Evolutionary conservation across 192 early-diverging fungal genomes (phyloP).

Genomic region (Entophlyctis luteolus): DNA sequence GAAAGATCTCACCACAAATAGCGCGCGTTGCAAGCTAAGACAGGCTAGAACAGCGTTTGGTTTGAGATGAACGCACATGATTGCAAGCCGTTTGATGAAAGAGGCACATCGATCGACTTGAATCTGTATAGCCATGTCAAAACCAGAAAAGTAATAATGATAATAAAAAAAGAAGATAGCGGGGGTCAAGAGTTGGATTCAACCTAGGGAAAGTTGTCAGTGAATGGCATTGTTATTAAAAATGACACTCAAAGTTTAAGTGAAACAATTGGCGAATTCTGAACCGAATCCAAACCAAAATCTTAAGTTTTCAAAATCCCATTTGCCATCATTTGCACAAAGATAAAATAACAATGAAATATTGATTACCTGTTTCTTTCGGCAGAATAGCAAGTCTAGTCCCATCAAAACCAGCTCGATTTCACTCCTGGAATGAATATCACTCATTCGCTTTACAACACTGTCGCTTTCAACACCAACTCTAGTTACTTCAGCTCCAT

Average conservation of each 20-base stretch:
- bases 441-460: conserved; percentile 10
- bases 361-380: conserved; percentile 49
- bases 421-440: conserved; percentile 55
- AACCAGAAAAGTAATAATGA: no score
- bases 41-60: conserved; percentile 67
- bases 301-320: neutral
- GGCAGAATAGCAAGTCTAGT: conserved; percentile 83
- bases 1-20: conserved; percentile 52
- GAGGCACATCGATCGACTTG: conserved; percentile 79
- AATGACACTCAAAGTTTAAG: neutral
- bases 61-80: conserved; percentile 70
- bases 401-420: conserved; percentile 77
- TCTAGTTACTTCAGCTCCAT: conserved; percentile 34
- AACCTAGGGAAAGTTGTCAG: no score
- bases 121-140: conserved; percentile 40
- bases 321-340: neutral
- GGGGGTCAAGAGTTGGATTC: neutral
- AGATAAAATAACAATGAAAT: conserved; percentile 4
- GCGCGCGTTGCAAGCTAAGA: conserved; percentile 58
- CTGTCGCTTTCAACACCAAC: conserved; percentile 30
- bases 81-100: conserved; percentile 80
- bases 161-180: no score
- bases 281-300: neutral
- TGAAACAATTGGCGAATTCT: conserved; percentile 18
- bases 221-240: no score